Percentiles rank a stretch among this genome's conserved stretches.
These are phyloP conservation scores for Pneumocystis canis DNA, from an alignment of 1,139 yeast genomes.

Conservation along the genomic window DNA sequence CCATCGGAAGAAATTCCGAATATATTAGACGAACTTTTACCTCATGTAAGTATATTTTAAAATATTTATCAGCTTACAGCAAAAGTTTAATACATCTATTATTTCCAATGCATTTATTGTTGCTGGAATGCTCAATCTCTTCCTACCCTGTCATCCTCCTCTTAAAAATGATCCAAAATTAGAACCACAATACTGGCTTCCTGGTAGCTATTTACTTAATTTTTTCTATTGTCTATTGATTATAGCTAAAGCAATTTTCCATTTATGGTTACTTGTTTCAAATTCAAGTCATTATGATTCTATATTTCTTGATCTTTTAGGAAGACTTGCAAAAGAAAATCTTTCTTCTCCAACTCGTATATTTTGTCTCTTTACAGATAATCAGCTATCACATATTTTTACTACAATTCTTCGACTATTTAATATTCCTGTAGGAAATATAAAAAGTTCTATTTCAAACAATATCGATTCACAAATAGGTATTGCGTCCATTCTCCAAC, in stretches of 20 bases:
- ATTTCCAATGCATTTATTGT: conserved; percentile 46
- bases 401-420: conserved; percentile 30
- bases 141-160: conserved; percentile 21
- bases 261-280: conserved; percentile 55
- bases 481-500: conserved; percentile 16
- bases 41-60: conserved; percentile 36
- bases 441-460: conserved; percentile 2
- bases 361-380: conserved; percentile 49
- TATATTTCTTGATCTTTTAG: conserved; percentile 51
- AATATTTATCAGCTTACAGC: background rate
- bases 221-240: conserved; percentile 7
- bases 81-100: conserved; percentile 21
- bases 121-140: conserved; percentile 25
- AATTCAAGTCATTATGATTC: conserved; percentile 48
- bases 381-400: conserved; percentile 46
- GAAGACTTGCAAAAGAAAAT: conserved; percentile 41
- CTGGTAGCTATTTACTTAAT: conserved; percentile 10
- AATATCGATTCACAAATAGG: conserved; percentile 3
- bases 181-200: conserved; percentile 19
- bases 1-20: conserved; percentile 21
- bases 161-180: conserved; percentile 12
- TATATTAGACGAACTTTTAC: conserved; percentile 35
- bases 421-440: conserved; percentile 27
- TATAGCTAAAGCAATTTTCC: conserved; percentile 48
- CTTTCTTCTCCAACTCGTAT: conserved; percentile 27